Conservation (phyloP, 805 yeast genomes). For the Candida sonorensis region DNA sequence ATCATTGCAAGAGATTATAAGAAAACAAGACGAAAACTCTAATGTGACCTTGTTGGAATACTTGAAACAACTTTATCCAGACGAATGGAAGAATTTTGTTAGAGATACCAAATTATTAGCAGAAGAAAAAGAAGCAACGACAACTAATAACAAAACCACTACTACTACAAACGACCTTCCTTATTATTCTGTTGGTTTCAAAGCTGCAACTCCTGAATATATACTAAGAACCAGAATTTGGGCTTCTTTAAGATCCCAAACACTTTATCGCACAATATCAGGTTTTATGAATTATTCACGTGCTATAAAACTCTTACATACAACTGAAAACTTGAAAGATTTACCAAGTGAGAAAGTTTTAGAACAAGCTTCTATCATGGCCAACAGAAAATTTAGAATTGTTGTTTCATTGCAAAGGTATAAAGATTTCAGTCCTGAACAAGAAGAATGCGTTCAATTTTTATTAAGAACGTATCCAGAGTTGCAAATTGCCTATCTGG, state of each 20-base stretch:
- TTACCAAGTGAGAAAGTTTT: constrained; percentile 30
- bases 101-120: constrained; percentile 49
- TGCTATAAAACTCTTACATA: constrained; percentile 63
- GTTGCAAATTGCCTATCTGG: constrained; percentile 56
- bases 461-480: constrained; percentile 62
- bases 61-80: constrained; percentile 47
- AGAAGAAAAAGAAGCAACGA: constrained; percentile 30
- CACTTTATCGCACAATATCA: constrained; percentile 71
- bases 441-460: constrained; percentile 51
- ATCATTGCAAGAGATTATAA: constrained; percentile 70
- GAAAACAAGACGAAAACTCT: constrained; percentile 59
- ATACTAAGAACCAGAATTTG: constrained; percentile 71
- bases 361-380: constrained; percentile 46
- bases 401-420: constrained; percentile 62
- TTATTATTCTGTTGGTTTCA: constrained; percentile 63
- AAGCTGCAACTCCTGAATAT: constrained; percentile 54
- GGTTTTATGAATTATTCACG: constrained; percentile 76
- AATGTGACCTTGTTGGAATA: constrained; percentile 50
- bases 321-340: constrained; percentile 39
- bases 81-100: constrained; percentile 52
- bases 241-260: constrained; percentile 81
- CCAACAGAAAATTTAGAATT: constrained; percentile 55
- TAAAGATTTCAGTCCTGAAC: constrained; percentile 46
- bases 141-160: constrained; percentile 9
- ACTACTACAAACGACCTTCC: constrained; percentile 54